Percentiles rank a stretch among this genome's conserved stretches.
Conservation (phyloP, 805 yeast species). For the Saccharomycodes ludwigii region DNA sequence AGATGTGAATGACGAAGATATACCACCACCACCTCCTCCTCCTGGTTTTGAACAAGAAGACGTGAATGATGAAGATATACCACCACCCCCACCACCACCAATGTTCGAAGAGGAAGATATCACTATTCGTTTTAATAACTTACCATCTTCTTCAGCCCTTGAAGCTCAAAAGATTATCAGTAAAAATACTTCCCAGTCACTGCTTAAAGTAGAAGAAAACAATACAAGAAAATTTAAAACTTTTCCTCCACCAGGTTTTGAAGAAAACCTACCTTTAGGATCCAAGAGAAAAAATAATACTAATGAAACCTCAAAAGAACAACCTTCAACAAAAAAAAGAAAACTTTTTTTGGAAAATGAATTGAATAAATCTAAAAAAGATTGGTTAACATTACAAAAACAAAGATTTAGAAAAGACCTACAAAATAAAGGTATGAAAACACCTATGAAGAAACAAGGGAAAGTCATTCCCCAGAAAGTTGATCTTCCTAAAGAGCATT, state of each 20-base stretch:
- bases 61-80: conserved; percentile 4
- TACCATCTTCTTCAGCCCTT: too few relatives aligned
- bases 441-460: conserved; percentile 21
- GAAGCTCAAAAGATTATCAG: too few relatives aligned
- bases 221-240: too few relatives aligned
- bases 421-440: conserved; percentile 10
- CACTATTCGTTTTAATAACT: too few relatives aligned
- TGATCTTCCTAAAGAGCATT: conserved; percentile 89
- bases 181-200: too few relatives aligned
- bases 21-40: conserved; percentile 26
- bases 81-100: conserved; percentile 20
- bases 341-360: conserved; percentile 13
- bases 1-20: conserved; percentile 5
- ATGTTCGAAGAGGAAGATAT: too few relatives aligned
- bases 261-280: conserved; percentile 5
- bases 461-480: conserved; percentile 48
- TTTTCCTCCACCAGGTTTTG: conserved; percentile 7
- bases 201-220: too few relatives aligned
- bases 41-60: conserved; percentile 12
- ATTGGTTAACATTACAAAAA: conserved; percentile 58
- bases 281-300: conserved; percentile 4
- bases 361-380: conserved; percentile 33
- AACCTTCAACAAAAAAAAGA: conserved; percentile 10
- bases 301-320: conserved; percentile 8
- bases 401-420: conserved; percentile 31